Evolutionary conservation across 345 rosid species (phyloP).

Genomic region (Xanthoceras sorbifolium): DNA sequence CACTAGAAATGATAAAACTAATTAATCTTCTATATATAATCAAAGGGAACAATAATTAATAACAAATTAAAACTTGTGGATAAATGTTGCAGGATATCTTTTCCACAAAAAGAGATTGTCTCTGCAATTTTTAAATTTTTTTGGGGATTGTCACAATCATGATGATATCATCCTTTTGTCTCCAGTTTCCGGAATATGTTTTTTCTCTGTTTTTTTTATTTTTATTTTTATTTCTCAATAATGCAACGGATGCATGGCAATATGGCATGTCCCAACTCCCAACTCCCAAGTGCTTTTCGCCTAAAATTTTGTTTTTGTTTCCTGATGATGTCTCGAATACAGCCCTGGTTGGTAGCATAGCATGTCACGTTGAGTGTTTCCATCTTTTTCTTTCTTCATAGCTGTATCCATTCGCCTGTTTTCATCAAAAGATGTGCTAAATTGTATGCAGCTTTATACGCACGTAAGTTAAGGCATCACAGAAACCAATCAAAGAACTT

Average conservation of each 20-base stretch:
- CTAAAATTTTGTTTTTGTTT: neutral
- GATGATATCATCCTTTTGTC: conserved; percentile 1
- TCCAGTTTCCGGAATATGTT: neutral
- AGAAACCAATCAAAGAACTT: neutral
- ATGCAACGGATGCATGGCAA: neutral
- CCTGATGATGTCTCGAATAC: neutral
- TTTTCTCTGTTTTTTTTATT: neutral
- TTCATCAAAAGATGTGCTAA: neutral
- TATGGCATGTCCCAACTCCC: neutral
- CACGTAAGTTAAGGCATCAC: neutral
- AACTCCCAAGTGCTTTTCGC: too few species aligned
- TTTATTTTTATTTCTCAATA: too few species aligned
- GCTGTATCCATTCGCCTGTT: neutral
- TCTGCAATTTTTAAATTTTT: too few species aligned
- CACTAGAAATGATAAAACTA: neutral
- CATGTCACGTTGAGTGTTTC: neutral
- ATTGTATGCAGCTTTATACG: too few species aligned
- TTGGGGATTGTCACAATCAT: neutral
- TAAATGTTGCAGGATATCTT: neutral
- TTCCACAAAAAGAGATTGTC: neutral
- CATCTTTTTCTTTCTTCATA: too few species aligned
- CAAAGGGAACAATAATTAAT: neutral
- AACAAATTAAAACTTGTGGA: neutral
- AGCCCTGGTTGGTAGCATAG: too few species aligned
- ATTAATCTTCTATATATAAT: neutral